A percentile compares a stretch with the other conserved stretches of the same genome.
Evolutionary conservation across 1,139 yeast species (phyloP).

Genomic region (Insectozyma bohioensis): DNA sequence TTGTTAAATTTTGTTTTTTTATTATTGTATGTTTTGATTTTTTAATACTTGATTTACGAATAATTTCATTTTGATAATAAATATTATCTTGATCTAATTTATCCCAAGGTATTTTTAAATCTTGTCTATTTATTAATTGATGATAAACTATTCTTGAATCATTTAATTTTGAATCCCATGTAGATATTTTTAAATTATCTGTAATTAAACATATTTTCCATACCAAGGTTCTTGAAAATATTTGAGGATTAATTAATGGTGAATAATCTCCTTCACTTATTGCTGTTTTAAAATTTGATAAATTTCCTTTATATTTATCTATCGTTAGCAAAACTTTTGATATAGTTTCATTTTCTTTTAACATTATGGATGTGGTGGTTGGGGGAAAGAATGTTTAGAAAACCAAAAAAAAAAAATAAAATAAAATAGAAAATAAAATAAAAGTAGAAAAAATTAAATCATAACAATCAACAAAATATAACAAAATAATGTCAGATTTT

Average conservation of each 20-base stretch:
- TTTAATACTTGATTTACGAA: constrained; percentile 10
- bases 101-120: constrained; percentile 44
- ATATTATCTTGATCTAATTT: constrained; percentile 29
- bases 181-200: constrained; percentile 35
- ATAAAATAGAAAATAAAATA: too few species aligned
- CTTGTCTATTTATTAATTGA: constrained; percentile 30
- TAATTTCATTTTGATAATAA: constrained; percentile 25
- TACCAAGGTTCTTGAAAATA: constrained; percentile 33
- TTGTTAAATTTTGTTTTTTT: constrained; percentile 17
- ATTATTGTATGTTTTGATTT: constrained; percentile 9
- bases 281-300: constrained; percentile 29
- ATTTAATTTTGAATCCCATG: constrained; percentile 32
- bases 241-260: constrained; percentile 17
- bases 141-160: constrained; percentile 39
- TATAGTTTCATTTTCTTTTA: constrained; percentile 38
- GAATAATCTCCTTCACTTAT: constrained; percentile 35
- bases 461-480: too few species aligned
- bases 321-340: constrained; percentile 40
- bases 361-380: constrained; percentile 18
- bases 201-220: constrained; percentile 44
- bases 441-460: not conserved
- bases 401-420: not conserved
- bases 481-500: constrained; percentile 5
- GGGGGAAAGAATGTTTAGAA: not conserved
- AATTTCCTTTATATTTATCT: constrained; percentile 37